These are phyloP conservation scores for Trypanosoma melophagium DNA, from an alignment of 208 protist species.

Conservation along the genomic window DNA sequence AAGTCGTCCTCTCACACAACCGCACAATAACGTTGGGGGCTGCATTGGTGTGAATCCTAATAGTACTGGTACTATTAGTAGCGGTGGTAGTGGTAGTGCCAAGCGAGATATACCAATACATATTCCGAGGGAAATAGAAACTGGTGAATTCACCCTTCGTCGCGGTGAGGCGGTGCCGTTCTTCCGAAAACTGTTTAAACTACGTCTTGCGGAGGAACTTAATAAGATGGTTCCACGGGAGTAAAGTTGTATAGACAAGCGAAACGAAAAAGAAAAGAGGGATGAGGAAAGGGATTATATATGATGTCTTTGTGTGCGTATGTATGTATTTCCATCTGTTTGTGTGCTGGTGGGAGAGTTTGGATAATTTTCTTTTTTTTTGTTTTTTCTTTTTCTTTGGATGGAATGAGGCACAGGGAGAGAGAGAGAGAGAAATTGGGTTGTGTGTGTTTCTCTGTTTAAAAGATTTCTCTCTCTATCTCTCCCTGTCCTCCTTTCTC, in stretches of 20 bases:
- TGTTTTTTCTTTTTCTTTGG: no score
- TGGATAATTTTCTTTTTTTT: no score
- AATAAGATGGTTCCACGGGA: constrained; percentile 5
- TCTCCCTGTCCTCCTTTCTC: no score
- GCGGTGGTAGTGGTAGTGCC: neutral
- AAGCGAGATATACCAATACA: neutral
- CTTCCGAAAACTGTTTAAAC: constrained; percentile 17
- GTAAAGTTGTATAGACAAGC: neutral
- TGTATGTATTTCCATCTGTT: no score
- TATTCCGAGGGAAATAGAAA: constrained; percentile 13
- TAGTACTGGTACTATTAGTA: neutral
- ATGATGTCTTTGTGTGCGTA: no score
- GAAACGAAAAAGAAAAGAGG: neutral
- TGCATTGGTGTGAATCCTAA: neutral
- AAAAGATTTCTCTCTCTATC: no score
- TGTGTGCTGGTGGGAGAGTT: no score
- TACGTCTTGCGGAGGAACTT: constrained; percentile 16
- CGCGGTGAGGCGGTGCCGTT: constrained; percentile 18
- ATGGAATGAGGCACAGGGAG: no score
- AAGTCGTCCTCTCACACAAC: neutral
- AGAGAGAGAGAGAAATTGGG: no score
- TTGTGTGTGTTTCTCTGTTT: no score
- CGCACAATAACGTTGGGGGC: neutral
- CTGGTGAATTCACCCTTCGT: constrained; percentile 17
- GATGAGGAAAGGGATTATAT: neutral